Conservation (phyloP, 495 filamentous ascomycete genomes). For the Xylaria grammica region DNA sequence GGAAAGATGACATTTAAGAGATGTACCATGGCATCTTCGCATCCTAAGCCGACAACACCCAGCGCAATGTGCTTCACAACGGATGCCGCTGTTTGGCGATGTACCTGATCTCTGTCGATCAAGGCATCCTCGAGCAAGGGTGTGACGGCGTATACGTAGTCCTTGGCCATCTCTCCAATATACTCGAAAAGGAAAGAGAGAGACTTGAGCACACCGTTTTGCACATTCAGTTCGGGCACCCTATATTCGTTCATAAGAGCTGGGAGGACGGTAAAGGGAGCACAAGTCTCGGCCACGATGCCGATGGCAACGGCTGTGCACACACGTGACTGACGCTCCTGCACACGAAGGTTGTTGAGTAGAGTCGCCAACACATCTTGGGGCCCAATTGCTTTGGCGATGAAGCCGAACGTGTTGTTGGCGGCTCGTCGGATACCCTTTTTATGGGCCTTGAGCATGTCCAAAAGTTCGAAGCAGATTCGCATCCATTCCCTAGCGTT, state of each 20-base stretch:
- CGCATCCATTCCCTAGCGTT: constrained; percentile 99
- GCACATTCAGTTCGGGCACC: constrained; percentile 96
- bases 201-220: constrained; percentile 97
- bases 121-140: constrained; percentile 97
- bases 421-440: constrained; percentile 98
- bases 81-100: constrained; percentile 92
- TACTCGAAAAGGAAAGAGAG: constrained; percentile 98
- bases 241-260: constrained; percentile 99
- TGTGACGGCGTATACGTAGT: constrained; percentile 98
- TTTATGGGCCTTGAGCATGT: constrained; percentile 99
- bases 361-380: constrained; percentile 96
- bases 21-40: constrained; percentile 98
- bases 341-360: constrained; percentile 94
- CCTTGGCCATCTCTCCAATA: constrained; percentile 99
- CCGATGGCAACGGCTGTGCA: constrained; percentile 98
- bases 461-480: constrained; percentile 97
- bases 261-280: constrained; percentile 97
- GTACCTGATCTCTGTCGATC: constrained; percentile 97
- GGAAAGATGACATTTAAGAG: constrained; percentile 94
- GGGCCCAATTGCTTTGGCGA: constrained; percentile 98
- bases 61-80: constrained; percentile 98
- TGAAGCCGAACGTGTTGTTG: constrained; percentile 99
- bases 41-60: constrained; percentile 94
- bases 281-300: constrained; percentile 99
- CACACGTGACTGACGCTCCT: constrained; percentile 96